Conservation (phyloP, 164 flowering plant species). For the Hamamelis virginiana region DNA sequence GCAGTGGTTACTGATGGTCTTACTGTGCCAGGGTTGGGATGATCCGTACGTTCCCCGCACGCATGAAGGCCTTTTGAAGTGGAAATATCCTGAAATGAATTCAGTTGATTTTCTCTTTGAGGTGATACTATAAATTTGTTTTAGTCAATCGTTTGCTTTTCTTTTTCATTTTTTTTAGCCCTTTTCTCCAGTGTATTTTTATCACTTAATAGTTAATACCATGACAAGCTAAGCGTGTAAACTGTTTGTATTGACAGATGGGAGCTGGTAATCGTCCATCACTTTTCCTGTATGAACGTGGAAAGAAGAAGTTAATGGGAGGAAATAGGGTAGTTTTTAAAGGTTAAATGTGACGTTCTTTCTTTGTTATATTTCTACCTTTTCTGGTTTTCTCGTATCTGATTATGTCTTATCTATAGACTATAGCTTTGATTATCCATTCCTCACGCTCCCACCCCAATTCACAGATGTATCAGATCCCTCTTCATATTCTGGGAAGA, state of each 20-base stretch:
- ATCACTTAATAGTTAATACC: background rate
- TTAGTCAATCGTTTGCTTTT: background rate
- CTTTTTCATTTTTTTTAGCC: background rate
- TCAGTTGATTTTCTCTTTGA: constrained; percentile 92
- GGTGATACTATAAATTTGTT: constrained; percentile 36
- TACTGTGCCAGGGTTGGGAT: constrained; percentile 81
- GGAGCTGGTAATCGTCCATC: constrained; percentile 42
- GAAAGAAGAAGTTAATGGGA: constrained; percentile 74
- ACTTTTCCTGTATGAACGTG: constrained; percentile 74
- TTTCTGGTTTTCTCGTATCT: background rate
- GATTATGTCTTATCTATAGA: background rate
- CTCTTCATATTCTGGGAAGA: constrained; percentile 66
- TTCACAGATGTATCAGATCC: constrained; percentile 65
- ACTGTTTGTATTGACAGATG: constrained; percentile 38
- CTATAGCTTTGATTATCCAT: background rate
- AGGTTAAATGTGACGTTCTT: constrained; percentile 34
- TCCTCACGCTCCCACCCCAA: too few species aligned
- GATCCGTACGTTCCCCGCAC: constrained; percentile 88
- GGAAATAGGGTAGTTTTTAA: constrained; percentile 59
- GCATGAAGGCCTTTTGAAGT: constrained; percentile 89
- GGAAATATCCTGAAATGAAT: constrained; percentile 90
- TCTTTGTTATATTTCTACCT: too few species aligned
- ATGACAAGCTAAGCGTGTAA: background rate
- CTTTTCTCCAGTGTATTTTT: background rate
- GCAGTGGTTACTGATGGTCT: constrained; percentile 6